phyloP scores from a whole-genome alignment of 2,329 filamentous ascomycete genomes.

The Chalaropsis ovoidea region DNA sequence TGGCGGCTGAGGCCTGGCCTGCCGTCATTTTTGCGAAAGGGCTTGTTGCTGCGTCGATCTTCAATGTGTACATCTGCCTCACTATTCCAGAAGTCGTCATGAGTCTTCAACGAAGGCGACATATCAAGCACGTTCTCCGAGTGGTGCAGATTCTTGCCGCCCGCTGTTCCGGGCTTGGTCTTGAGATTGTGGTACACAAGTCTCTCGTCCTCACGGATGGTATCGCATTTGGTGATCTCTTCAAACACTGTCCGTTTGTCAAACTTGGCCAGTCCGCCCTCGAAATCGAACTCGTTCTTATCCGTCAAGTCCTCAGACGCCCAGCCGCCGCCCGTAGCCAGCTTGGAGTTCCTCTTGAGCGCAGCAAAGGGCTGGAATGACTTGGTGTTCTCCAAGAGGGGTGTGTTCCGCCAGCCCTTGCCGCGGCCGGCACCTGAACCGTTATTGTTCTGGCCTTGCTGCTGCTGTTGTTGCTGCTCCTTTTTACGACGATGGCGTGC shows the following conservation, averaged over 20 bases:
- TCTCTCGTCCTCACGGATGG: conserved; percentile 79
- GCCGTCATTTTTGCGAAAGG: conserved; percentile 19
- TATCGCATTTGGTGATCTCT: conserved; percentile 80
- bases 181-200: conserved; percentile 78
- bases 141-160: conserved; percentile 83
- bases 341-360: conserved; percentile 41
- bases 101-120: conserved; percentile 33
- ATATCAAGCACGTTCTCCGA: conserved; percentile 81
- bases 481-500: conserved; percentile 18
- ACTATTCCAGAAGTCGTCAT: conserved; percentile 59
- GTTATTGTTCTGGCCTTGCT: neutral
- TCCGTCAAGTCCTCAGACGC: conserved; percentile 93
- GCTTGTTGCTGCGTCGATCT: conserved; percentile 21
- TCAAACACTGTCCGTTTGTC: conserved; percentile 89
- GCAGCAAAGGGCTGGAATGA: conserved; percentile 51
- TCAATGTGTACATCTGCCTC: conserved; percentile 46
- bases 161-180: conserved; percentile 57
- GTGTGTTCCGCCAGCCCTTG: conserved; percentile 51
- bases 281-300: conserved; percentile 91
- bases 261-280: conserved; percentile 80
- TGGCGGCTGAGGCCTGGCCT: conserved; percentile 19
- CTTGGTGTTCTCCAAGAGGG: conserved; percentile 49
- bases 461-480: conserved; percentile 16
- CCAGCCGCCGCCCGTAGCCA: conserved; percentile 55
- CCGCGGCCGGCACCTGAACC: conserved; percentile 31